Conservation (phyloP, 129 eudicot species). For the Tanacetum coccineum region DNA sequence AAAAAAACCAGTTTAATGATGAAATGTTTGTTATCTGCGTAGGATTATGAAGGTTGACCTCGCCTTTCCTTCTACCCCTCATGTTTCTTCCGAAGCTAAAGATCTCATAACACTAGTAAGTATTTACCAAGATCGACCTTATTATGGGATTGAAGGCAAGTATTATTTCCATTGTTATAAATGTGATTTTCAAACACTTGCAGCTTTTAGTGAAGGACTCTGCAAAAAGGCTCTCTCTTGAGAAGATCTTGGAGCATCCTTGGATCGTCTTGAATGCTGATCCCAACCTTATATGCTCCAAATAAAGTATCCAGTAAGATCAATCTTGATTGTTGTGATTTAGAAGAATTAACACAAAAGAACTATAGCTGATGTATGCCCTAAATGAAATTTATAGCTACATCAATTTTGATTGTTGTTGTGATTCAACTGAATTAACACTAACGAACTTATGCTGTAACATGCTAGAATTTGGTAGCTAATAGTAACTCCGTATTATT, state of each 20-base stretch:
- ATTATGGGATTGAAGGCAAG: not conserved
- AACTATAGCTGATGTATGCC: not conserved
- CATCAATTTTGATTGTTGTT: not conserved
- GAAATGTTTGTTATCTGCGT: not conserved
- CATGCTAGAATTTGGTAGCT: slow-evolving; percentile 18
- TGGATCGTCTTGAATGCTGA: slow-evolving; percentile 81
- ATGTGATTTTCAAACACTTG: slow-evolving; percentile 23
- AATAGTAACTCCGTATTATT: slow-evolving; percentile 4
- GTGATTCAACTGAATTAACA: not conserved
- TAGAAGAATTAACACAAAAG: not conserved
- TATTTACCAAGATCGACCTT: not conserved
- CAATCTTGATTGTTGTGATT: not conserved
- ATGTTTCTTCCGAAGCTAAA: slow-evolving; percentile 71
- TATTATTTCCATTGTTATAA: not conserved
- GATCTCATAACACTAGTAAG: slow-evolving; percentile 68
- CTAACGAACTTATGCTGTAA: slow-evolving; percentile 3
- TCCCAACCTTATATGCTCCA: slow-evolving; percentile 43
- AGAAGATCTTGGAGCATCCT: slow-evolving; percentile 80
- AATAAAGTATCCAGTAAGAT: slow-evolving; percentile 6
- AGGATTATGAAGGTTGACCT: slow-evolving; percentile 92
- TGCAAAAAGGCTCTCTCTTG: slow-evolving; percentile 80
- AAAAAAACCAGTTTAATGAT: slow-evolving; percentile 6
- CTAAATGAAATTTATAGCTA: slow-evolving; percentile 1
- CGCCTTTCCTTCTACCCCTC: slow-evolving; percentile 63
- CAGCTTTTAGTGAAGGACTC: slow-evolving; percentile 97